phyloP scores from a whole-genome alignment of 345 rosid species.

The Hypericum androsaemum region DNA sequence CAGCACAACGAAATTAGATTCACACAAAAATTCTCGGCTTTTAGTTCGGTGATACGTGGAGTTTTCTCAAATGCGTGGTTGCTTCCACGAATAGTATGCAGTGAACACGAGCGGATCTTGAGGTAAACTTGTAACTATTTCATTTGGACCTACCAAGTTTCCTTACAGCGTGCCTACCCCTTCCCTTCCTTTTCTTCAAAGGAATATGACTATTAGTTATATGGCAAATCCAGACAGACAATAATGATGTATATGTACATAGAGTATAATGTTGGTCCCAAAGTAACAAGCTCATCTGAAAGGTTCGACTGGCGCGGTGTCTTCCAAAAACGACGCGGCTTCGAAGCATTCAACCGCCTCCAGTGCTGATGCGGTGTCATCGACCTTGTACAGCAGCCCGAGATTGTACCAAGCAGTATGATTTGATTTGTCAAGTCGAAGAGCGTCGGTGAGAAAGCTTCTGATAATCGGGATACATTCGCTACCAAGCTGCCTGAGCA shows the following conservation, averaged over 20 bases:
- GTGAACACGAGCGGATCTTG: too few species aligned
- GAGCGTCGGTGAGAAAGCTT: constrained; percentile 8
- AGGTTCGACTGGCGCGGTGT: constrained; percentile 4
- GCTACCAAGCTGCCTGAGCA: constrained; percentile 1
- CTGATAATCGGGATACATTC: neutral
- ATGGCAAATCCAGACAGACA: neutral
- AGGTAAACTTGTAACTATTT: too few species aligned
- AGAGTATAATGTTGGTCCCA: neutral
- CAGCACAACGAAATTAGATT: too few species aligned
- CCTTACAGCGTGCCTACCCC: too few species aligned
- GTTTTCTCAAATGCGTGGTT: too few species aligned
- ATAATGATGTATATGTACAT: neutral
- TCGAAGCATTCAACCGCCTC: constrained; percentile 9
- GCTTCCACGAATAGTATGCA: too few species aligned
- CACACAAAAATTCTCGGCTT: too few species aligned
- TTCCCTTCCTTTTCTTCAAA: too few species aligned
- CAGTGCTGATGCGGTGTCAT: neutral
- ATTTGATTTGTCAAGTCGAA: constrained; percentile 5
- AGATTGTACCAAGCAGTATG: constrained; percentile 8
- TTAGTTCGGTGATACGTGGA: too few species aligned
- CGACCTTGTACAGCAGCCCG: constrained; percentile 3
- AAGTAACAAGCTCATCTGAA: constrained; percentile 2
- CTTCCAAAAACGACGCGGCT: constrained; percentile 8
- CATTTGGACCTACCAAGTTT: too few species aligned
- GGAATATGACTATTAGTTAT: too few species aligned